Conservation (phyloP, 2,329 filamentous ascomycete species). For the Westerdykella ornata region DNA sequence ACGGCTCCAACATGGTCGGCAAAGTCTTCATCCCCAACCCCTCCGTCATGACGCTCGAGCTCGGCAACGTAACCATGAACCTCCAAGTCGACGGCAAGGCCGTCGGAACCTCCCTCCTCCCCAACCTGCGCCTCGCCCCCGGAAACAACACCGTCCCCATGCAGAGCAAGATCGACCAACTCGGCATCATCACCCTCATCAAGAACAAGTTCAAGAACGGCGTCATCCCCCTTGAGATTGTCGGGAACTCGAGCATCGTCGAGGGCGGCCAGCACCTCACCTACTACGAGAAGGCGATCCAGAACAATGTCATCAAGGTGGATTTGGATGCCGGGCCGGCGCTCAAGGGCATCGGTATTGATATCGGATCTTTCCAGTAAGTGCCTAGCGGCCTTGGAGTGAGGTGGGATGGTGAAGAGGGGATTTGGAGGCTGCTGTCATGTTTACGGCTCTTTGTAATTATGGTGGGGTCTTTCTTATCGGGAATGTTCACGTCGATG, state of each 20-base stretch:
- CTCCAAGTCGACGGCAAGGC: constrained; percentile 48
- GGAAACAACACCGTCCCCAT: constrained; percentile 53
- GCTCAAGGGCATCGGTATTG: constrained; percentile 21
- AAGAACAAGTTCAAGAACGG: constrained; percentile 48
- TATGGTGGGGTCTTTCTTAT: no score
- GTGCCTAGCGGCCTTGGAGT: no score
- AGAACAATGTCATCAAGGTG: constrained; percentile 47
- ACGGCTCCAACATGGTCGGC: constrained; percentile 56
- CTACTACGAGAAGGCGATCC: constrained; percentile 54
- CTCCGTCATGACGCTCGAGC: constrained; percentile 57
- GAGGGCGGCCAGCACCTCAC: constrained; percentile 45
- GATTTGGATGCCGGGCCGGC: constrained; percentile 42
- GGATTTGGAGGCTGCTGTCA: no score
- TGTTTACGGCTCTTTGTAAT: no score
- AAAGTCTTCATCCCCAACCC: constrained; percentile 57
- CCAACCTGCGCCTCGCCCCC: constrained; percentile 53
- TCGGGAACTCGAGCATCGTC: constrained; percentile 49
- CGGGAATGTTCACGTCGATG: no score
- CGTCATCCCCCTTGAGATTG: constrained; percentile 50
- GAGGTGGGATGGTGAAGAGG: no score
- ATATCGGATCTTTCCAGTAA: constrained; percentile 1
- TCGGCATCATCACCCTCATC: constrained; percentile 43
- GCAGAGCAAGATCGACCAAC: constrained; percentile 49
- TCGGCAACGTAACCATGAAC: constrained; percentile 60
- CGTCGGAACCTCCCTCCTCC: constrained; percentile 53